phyloP scores from a whole-genome alignment of 2,329 filamentous ascomycete species.

The Drechslerella dactyloides region DNA sequence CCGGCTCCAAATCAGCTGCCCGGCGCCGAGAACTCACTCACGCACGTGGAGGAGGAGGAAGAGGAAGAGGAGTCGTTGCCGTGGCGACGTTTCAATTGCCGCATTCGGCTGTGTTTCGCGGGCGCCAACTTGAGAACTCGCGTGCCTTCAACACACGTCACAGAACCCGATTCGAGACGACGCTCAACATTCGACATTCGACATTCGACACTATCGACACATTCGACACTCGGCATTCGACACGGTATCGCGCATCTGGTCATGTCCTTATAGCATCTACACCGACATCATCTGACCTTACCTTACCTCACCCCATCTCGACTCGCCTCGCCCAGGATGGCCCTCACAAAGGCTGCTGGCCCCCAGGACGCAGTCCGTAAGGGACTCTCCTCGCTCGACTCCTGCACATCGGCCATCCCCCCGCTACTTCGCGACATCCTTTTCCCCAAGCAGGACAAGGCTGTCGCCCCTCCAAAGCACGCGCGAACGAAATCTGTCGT shows the following conservation, averaged over 20 bases:
- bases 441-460: slow-evolving; percentile 16
- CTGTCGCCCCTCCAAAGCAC: slow-evolving; percentile 20
- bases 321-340: slow-evolving; percentile 19
- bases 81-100: neutral
- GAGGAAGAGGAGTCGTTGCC: too few species aligned
- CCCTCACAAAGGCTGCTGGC: slow-evolving; percentile 35
- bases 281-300: neutral
- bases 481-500: slow-evolving; percentile 34
- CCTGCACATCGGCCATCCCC: slow-evolving; percentile 29
- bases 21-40: too few species aligned
- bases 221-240: slow-evolving; percentile 1
- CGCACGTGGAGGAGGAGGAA: too few species aligned
- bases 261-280: slow-evolving; percentile 5
- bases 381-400: slow-evolving; percentile 36
- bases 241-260: slow-evolving; percentile 1
- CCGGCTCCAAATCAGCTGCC: too few species aligned
- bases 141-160: neutral
- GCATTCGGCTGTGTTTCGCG: neutral
- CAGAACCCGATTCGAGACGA: neutral
- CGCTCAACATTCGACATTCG: neutral
- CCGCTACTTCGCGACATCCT: slow-evolving; percentile 41
- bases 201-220: neutral
- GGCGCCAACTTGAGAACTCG: neutral
- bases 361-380: slow-evolving; percentile 43
- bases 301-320: neutral